Evolutionary conservation across 208 protist species (phyloP), one percentile per base, ranked within the genome.

Genomic region (Crithidia acanthocephali): DNA sequence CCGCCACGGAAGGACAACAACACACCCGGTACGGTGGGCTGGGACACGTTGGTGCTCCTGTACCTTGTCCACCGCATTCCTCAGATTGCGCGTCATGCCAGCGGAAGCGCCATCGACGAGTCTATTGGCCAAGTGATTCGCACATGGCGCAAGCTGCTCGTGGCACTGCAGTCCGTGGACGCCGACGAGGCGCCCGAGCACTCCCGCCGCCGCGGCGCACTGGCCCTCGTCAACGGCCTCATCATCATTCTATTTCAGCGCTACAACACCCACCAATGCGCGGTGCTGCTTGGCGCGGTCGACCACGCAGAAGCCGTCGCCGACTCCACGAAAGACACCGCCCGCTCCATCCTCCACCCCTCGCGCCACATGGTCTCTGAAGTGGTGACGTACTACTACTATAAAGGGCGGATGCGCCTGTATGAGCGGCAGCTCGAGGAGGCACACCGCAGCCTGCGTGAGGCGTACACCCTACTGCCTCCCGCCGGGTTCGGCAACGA

Each of bases 341-440:
- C 65, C 25, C 85, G 85, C 63, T 90, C 81, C 44, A 88, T 95
- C 69, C 28, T 94, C 20, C 72, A 72, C 33, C 86, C 91, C 2
- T 90, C 88, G 56, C 74, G 83, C 72, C 91, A 95, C 78, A 95
- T 95, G 85, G 88, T 76, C 7, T 87, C 88, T 15, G 87, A 95
- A 72, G 76, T 95, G 22, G 77, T 94, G 16, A 92, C 69, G 27
- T 95, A 91, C 71, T 84, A 77, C 67, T 95, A 95, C 74, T 90
- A 87, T 75, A 83, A 85, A 52, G 91, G 88, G 13, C 69, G 91
- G 25, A 84, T 95, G 60, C 70, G 72, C 65, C 63, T 95, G 50
- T 95, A 94, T 68, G 84, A 92, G 60, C 78, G 81, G 13, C 71
- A 72, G 28, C 74, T 86, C 15, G 74, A 52, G 0, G 88, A 91